Base-by-base conservation (phyloP, 768 basidiomycete genomes). In the Porphyrellus cyaneotinctus region DNA sequence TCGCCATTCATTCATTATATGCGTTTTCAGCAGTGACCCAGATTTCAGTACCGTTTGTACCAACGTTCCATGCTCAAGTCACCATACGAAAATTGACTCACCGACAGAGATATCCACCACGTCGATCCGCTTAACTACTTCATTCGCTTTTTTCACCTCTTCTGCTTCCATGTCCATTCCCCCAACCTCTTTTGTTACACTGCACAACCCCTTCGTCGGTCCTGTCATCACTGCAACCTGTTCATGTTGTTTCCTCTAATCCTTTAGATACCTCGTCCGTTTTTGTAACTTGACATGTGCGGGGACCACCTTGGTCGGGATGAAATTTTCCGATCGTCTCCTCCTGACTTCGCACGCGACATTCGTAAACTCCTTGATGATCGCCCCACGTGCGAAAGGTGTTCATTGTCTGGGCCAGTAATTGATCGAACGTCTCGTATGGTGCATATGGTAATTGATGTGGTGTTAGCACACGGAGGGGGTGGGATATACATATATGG, bases 141-240 rank as follows among this genome's bases (percentile, higher is more conserved):
- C 95, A 69, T 97, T 98, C 13, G 92, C 93, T 67, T 92, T 87
- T 68, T 91, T 87, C 38, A 97, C 94, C 69, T 97, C 95, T 63
- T 93, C 93, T n/a, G n/a, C n/a, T 66, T 95, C 94, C 95, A 97
- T 97, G 64, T 97, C 93, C 80, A 97, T 87, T 3, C 91, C 93
- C 2, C 88, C 86, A 15, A 89, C 82, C 54, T 91, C 87, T 62
- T 84, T 79, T 4, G 87, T 84, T 8, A 83, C 77, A 33, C 84
- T 76, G 4, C 83, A 83, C 17, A 95, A 71, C 4, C 92, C 94
- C 63, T 89, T 91, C 33, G 91, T 93, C 23, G 94, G 95, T 2
- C 88, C 90, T 1, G 95, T 97, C 94, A 98, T 98, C 37, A 95
- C 88, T 6, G 91, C 90, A 22, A 99, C 75, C 73, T 99, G 95